Percentiles rank a stretch among this genome's conserved stretches.
phyloP scores from a whole-genome alignment of 75 land plant species.

The Selaginella moellendorffii region DNA sequence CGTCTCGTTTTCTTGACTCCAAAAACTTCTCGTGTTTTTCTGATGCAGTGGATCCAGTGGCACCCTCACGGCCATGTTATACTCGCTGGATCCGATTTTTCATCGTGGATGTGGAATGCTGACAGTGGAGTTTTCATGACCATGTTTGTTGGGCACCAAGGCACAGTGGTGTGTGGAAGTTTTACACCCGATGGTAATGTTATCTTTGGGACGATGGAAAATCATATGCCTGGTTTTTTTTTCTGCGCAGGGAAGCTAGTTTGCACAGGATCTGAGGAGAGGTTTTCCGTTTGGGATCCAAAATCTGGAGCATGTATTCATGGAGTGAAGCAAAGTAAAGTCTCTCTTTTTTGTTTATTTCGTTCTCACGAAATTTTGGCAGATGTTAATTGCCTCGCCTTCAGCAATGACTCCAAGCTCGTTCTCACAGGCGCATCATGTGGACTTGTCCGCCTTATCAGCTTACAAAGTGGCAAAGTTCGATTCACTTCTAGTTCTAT shows the following conservation, averaged over 20 bases:
- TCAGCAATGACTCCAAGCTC: slow-evolving; percentile 52
- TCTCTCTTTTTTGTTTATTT: too few relatives aligned
- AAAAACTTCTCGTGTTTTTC: too few relatives aligned
- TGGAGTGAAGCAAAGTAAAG: slow-evolving; percentile 47
- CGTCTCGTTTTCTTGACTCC: too few relatives aligned
- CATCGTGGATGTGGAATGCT: slow-evolving; percentile 94
- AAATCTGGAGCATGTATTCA: slow-evolving; percentile 53
- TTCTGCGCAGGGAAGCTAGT: slow-evolving; percentile 65
- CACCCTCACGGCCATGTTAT: slow-evolving; percentile 80
- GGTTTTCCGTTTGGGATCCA: slow-evolving; percentile 85
- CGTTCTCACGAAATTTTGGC: slow-evolving; percentile 82
- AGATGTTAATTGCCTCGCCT: slow-evolving; percentile 61
- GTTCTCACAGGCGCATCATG: slow-evolving; percentile 78
- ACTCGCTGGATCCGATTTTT: slow-evolving; percentile 83
- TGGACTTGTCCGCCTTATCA: slow-evolving; percentile 50
- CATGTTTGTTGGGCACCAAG: slow-evolving; percentile 61
- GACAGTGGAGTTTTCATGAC: slow-evolving; percentile 47
- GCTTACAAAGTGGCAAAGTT: slow-evolving; percentile 70
- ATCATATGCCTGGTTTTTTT: not conserved
- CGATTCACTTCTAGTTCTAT: not conserved
- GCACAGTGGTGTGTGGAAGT: slow-evolving; percentile 78
- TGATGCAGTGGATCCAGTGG: slow-evolving; percentile 79
- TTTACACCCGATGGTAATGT: slow-evolving; percentile 92
- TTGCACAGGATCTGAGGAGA: slow-evolving; percentile 82
- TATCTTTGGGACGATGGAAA: not conserved